phyloP scores from a whole-genome alignment of 1,139 yeast species.

The Yamadazyma sp. region DNA sequence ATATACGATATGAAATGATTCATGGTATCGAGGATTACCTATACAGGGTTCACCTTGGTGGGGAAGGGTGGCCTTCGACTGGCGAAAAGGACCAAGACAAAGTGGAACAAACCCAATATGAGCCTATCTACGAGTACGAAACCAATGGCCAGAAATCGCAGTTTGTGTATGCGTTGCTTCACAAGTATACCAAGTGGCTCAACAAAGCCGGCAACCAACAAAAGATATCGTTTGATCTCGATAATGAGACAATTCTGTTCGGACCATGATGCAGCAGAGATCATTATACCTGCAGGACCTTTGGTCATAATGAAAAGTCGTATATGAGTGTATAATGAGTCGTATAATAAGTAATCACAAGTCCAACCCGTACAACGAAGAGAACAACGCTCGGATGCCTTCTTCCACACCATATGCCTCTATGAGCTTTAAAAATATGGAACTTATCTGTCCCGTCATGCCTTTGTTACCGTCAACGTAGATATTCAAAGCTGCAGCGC shows the following conservation, averaged over 20 bases:
- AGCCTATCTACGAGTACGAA: constrained; percentile 39
- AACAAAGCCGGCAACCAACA: constrained; percentile 3
- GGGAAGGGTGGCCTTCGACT: constrained; percentile 14
- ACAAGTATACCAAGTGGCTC: constrained; percentile 29
- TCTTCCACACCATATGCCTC: constrained; percentile 26
- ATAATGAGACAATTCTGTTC: constrained; percentile 22
- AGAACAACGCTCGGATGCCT: constrained; percentile 25
- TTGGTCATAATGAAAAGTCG: no score
- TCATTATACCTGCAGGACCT: no score
- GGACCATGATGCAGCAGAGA: no score
- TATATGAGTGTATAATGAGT: background rate
- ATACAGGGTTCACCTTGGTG: constrained; percentile 38
- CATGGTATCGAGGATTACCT: constrained; percentile 38
- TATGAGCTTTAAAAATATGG: constrained; percentile 23
- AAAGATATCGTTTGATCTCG: constrained; percentile 28
- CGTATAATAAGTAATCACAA: constrained; percentile 6
- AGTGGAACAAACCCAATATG: constrained; percentile 23
- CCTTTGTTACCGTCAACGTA: constrained; percentile 2
- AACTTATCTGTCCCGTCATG: constrained; percentile 5
- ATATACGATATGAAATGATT: constrained; percentile 39
- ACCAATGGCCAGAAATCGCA: constrained; percentile 31
- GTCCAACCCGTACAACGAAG: background rate
- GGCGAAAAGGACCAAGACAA: constrained; percentile 3
- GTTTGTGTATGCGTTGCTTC: constrained; percentile 28
- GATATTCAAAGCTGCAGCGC: constrained; percentile 22